Evolutionary conservation across 1,284 basidiomycete species (phyloP), one percentile per base, ranked within the genome.

Genomic region (Coriolopsis trogii): DNA sequence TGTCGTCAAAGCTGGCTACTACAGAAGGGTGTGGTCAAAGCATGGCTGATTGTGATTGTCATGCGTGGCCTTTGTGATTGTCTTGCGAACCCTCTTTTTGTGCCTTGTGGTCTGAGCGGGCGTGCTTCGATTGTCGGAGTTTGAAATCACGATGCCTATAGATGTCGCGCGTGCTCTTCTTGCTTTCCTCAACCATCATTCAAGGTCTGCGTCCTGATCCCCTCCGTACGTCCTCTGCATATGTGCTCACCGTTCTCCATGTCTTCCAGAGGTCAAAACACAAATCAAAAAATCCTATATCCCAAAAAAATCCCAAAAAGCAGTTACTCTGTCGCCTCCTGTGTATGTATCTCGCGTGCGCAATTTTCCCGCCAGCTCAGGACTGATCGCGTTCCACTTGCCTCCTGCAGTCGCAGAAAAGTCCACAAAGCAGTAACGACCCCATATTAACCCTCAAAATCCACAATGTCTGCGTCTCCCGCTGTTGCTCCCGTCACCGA

Each of bases 361-460:
- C 41, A 60, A 47, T 59, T 44, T 58, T 55, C 39, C n/a, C n/a
- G 57, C 57, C 53, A 55, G 56, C 44, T 40, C 60, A 50, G 44
- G 31, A 50, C 29, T 55, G 64, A 63, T 60, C 58, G 49, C 48
- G 53, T 56, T 49, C 57, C 40, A 49, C 57, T 33, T 12, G 25
- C 50, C 34, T 59, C 37, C 55, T 39, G 1, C 67, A 82, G 78
- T 81, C 75, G 71, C 75, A 85, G 81, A 89, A 87, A 89, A 88
- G 77, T 77, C 72, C 77, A 82, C 78, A 87, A 87, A 89, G 83
- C 86, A 89, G 87, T 90, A 90, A 90, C 88, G 88, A 89, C 85
- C 82, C 69, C 73, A 62, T 68, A 73, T 70, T 73, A 78, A 74
- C 70, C 70, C 63, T 62, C 73, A 72, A 79, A 69, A 43, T 43